phyloP scores from a whole-genome alignment of 176 grass and related monocot genomes.

The Typha latifolia region DNA sequence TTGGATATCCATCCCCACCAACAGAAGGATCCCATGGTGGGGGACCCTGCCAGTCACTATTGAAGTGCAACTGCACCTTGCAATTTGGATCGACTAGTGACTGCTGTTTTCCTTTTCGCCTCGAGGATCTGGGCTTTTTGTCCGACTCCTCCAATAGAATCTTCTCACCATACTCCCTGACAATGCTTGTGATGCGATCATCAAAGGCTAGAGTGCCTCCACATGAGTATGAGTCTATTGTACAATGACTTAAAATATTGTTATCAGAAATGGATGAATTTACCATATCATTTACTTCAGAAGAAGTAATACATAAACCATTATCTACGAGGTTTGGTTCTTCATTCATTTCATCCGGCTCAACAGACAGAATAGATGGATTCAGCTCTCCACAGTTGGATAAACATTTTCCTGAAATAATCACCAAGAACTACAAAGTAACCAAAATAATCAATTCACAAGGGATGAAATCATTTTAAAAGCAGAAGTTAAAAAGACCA shows the following conservation, averaged over 20 bases:
- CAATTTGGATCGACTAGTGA: conserved; percentile 23
- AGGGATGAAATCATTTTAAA: conserved; percentile 8
- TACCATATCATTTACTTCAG: conserved; percentile 9
- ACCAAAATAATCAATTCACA: neutral
- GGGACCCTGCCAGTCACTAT: conserved; percentile 64
- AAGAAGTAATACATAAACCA: neutral
- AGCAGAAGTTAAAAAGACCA: conserved; percentile 1
- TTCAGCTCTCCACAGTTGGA: conserved; percentile 1
- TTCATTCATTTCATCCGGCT: neutral
- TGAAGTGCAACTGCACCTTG: conserved; percentile 35
- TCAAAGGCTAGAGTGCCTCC: conserved; percentile 19
- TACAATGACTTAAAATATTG: neutral
- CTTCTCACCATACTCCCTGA: conserved; percentile 38
- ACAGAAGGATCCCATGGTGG: conserved; percentile 76
- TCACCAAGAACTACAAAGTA: conserved; percentile 13
- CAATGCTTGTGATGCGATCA: conserved; percentile 29
- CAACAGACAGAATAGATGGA: neutral
- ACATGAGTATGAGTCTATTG: conserved; percentile 16
- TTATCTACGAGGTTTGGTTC: conserved; percentile 1
- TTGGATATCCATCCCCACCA: conserved; percentile 68
- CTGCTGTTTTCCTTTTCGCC: conserved; percentile 50
- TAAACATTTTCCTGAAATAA: conserved; percentile 22
- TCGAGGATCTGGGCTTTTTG: conserved; percentile 39
- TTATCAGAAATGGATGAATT: neutral
- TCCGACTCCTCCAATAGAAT: conserved; percentile 66